phyloP scores from a whole-genome alignment of 1,284 basidiomycete species.

The Leccinum pachyderme region DNA sequence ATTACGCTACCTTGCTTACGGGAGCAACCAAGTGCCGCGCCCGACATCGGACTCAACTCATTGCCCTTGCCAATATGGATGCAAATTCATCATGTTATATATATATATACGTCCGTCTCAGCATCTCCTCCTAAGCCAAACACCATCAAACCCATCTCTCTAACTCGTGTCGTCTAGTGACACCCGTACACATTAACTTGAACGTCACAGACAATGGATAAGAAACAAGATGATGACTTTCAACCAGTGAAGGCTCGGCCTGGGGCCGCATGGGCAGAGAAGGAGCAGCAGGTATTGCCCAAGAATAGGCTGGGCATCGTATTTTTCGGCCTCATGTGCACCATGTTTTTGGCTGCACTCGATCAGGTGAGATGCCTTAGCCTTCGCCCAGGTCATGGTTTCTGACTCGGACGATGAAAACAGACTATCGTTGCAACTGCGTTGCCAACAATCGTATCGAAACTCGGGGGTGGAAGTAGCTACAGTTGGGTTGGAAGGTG shows the following conservation, averaged over 20 bases:
- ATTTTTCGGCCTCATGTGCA: constrained; percentile 52
- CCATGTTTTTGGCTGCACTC: constrained; percentile 56
- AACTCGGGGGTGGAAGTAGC: constrained; percentile 64
- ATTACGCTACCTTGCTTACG: neutral
- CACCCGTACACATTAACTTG: neutral
- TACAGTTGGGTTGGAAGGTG: constrained; percentile 81
- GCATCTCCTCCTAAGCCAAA: no score
- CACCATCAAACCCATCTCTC: neutral
- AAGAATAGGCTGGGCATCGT: constrained; percentile 56
- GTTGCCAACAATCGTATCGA: constrained; percentile 71
- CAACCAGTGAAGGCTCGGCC: constrained; percentile 32
- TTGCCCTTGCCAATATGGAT: neutral
- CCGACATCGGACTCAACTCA: neutral
- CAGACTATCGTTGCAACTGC: constrained; percentile 80
- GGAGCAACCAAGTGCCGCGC: neutral
- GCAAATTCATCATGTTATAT: neutral
- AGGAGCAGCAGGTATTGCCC: constrained; percentile 55
- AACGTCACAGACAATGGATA: constrained; percentile 5
- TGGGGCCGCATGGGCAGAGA: constrained; percentile 51
- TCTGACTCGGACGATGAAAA: neutral
- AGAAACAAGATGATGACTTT: constrained; percentile 13
- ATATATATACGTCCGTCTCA: neutral
- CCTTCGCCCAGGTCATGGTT: neutral
- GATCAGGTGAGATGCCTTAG: constrained; percentile 45
- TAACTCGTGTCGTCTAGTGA: neutral